Evolutionary conservation across 495 filamentous ascomycete species (phyloP).

Genomic region (Penicillium mononematosum): DNA sequence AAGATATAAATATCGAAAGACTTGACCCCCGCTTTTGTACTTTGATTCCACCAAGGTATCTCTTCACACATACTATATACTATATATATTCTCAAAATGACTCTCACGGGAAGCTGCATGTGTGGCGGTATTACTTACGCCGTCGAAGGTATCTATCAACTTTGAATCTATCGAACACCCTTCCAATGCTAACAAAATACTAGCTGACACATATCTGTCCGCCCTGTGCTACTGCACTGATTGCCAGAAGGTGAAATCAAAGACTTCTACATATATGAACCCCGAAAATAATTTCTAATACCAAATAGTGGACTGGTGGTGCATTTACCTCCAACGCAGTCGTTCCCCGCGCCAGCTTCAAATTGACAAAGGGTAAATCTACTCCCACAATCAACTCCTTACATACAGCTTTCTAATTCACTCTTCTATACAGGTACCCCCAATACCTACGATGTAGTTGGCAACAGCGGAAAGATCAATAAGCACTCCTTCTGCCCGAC

Average conservation of each 20-base stretch:
- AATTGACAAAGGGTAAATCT: conserved; percentile 39
- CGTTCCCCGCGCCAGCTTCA: conserved; percentile 41
- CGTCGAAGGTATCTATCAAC: conserved; percentile 26
- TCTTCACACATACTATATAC: conserved; percentile 2
- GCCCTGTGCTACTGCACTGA: conserved; percentile 51
- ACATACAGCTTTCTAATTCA: neutral
- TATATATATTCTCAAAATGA: conserved; percentile 23
- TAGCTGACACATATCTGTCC: conserved; percentile 32
- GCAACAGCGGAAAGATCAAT: conserved; percentile 46
- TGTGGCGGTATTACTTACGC: conserved; percentile 41
- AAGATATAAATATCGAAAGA: too few relatives aligned
- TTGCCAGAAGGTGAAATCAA: conserved; percentile 43
- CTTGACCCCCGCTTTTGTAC: neutral
- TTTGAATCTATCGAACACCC: neutral
- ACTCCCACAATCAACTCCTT: neutral
- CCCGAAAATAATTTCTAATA: conserved; percentile 3
- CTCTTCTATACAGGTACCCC: conserved; percentile 28
- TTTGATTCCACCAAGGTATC: conserved; percentile 30
- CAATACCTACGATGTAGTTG: conserved; percentile 37
- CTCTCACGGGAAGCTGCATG: conserved; percentile 43
- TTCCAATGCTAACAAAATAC: neutral
- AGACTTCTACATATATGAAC: neutral
- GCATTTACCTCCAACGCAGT: conserved; percentile 50
- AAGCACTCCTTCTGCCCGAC: conserved; percentile 50
- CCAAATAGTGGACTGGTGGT: conserved; percentile 44